Percentiles rank a stretch among this genome's conserved stretches.
Evolutionary conservation across 2,329 filamentous ascomycete species (phyloP).

Genomic region (Sarocladium kiliense): DNA sequence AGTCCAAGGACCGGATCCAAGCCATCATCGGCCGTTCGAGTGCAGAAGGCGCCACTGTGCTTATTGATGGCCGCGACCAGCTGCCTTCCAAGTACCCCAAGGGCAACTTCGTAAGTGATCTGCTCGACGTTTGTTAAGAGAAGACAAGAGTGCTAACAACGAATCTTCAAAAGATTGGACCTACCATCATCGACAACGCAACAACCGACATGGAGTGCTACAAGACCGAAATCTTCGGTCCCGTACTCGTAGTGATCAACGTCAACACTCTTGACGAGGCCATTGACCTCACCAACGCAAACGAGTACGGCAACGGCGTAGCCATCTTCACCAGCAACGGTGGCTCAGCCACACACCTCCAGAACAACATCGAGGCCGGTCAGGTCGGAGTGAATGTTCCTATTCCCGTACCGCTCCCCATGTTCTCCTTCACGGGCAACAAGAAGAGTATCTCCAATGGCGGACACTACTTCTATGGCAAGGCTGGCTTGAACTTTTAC

Average conservation of each 20-base stretch:
- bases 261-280: constrained; percentile 67
- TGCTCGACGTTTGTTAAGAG: not conserved
- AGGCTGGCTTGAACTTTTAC: constrained; percentile 80
- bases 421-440: constrained; percentile 61
- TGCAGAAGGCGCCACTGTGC: constrained; percentile 42
- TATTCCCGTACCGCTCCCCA: constrained; percentile 58
- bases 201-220: constrained; percentile 72
- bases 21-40: constrained; percentile 48
- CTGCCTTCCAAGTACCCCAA: constrained; percentile 69
- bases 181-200: constrained; percentile 70
- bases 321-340: constrained; percentile 71
- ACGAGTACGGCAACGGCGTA: constrained; percentile 74
- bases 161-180: constrained; percentile 54
- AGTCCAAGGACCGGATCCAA: constrained; percentile 69
- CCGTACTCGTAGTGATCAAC: constrained; percentile 68
- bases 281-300: constrained; percentile 67
- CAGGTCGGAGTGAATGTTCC: constrained; percentile 75
- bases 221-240: constrained; percentile 72
- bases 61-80: constrained; percentile 66
- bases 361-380: constrained; percentile 68
- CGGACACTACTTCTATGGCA: constrained; percentile 86
- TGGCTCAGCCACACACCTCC: constrained; percentile 64
- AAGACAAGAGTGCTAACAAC: not conserved
- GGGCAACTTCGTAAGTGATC: constrained; percentile 60
- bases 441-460: constrained; percentile 84